Evolutionary conservation across 345 rosid genomes (phyloP).

Genomic region (Murraya paniculata): DNA sequence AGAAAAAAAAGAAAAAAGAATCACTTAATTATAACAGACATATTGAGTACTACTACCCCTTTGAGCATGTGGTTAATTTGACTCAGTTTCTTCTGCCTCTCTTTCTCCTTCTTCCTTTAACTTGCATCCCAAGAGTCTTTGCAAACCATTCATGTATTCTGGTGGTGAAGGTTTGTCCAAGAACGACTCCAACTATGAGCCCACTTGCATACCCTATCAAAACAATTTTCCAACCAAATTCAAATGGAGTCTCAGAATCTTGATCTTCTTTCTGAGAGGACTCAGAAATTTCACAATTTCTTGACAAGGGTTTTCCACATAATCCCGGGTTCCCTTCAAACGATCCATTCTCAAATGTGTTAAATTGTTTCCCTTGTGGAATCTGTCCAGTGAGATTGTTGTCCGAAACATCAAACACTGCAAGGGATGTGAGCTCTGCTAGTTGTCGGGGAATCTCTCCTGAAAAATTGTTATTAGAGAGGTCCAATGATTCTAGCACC

Average conservation of each 20-base stretch:
- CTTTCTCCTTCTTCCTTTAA: neutral
- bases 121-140: neutral
- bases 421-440: neutral
- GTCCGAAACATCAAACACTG: neutral
- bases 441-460: neutral
- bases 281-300: neutral
- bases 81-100: too few relatives aligned
- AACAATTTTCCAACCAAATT: neutral
- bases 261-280: neutral
- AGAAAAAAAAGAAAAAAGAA: too few relatives aligned
- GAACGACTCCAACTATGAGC: neutral
- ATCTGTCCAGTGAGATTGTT: neutral
- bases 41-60: too few relatives aligned
- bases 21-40: too few relatives aligned
- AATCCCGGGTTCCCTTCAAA: neutral
- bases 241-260: neutral
- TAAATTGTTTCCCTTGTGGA: neutral
- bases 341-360: neutral
- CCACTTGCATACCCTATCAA: neutral
- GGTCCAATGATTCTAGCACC: neutral
- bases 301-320: neutral
- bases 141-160: slow-evolving; percentile 8
- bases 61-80: too few relatives aligned
- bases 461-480: neutral
- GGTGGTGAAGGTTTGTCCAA: neutral